Evolutionary conservation across 345 rosid species (phyloP), one percentile per base, ranked within the genome.

Genomic region (Brassica incana): DNA sequence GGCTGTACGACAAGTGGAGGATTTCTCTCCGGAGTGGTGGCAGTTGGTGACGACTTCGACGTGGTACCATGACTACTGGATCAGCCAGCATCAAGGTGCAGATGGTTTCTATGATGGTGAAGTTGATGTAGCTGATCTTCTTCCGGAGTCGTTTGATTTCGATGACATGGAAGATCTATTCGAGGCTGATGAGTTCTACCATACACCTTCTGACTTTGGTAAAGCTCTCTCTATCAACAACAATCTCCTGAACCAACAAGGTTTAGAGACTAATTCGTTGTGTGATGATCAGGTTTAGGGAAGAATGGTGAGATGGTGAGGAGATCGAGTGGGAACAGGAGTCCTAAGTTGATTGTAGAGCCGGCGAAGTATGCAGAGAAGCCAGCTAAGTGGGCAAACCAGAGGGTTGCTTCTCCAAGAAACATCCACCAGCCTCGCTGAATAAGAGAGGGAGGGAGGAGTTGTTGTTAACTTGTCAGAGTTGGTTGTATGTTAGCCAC

Each of bases 1-100:
- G 43, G 96, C 98, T 30, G 83, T 88, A 23, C 80, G 89, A 16
- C 92, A 80, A 61, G 97, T 94, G 62, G 98, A 92, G 82, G 98
- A 94, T 83, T 94, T 90, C 85, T 94, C 97, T 4, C 96, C 97
- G 0, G 93, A 92, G 40, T 92, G 98, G 98, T 94, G 98, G 98
- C 92, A 90, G 16, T 82, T 94, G 80, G 87, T 92, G 36, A 89
- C 92, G 2, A 88, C 93, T 12, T 89, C 97, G 15, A 71, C 90
- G 0, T 89, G 97, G 93, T 94, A 83, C 84, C 89, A 81, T 14
- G 91, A 94, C 64, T 94, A 89, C 77, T 94, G 98, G 98, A 88
- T 90, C 45, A 90, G 90, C 62, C 84, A 86, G 83, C 84, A 89
- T 74, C 91, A 90, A 67, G 90, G 80, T 2, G 83, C 76, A 15